Conservation (phyloP, 306 rosid species). For the Pterocarpus santalinus region DNA sequence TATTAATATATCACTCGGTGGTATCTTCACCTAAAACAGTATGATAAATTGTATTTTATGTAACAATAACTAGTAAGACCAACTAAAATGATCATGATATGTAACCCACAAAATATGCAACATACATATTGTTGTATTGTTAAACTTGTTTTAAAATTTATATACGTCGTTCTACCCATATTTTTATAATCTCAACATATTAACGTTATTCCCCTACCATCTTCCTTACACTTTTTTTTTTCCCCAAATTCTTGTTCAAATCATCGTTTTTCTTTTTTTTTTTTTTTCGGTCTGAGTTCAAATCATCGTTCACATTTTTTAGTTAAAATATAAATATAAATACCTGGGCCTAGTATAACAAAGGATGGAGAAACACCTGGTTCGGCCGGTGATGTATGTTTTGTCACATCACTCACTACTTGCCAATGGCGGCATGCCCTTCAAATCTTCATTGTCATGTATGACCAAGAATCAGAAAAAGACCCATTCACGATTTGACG, state of each 20-base stretch:
- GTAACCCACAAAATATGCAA: conserved; percentile 8
- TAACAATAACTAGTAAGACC: neutral
- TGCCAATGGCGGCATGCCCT: neutral
- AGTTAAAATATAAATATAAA: neutral
- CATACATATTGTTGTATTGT: neutral
- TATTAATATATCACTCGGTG: neutral
- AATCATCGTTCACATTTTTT: neutral
- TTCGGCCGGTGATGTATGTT: neutral
- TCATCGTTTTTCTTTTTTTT: too few species aligned
- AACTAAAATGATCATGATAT: conserved; percentile 45
- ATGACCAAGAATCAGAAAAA: neutral
- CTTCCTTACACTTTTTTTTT: neutral
- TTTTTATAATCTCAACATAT: neutral
- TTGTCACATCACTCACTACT: neutral
- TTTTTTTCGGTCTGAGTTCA: too few species aligned
- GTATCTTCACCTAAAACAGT: conserved; percentile 30
- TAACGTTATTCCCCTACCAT: neutral
- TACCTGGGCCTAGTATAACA: neutral
- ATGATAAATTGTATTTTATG: conserved; percentile 9
- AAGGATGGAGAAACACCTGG: neutral
- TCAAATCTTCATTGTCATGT: neutral
- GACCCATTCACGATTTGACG: neutral
- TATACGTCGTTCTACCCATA: neutral
- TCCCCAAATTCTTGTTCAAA: neutral
- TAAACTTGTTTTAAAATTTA: neutral